Evolutionary conservation across 2,329 filamentous ascomycete species (phyloP).

Genomic region (Stenocarpella maydis): DNA sequence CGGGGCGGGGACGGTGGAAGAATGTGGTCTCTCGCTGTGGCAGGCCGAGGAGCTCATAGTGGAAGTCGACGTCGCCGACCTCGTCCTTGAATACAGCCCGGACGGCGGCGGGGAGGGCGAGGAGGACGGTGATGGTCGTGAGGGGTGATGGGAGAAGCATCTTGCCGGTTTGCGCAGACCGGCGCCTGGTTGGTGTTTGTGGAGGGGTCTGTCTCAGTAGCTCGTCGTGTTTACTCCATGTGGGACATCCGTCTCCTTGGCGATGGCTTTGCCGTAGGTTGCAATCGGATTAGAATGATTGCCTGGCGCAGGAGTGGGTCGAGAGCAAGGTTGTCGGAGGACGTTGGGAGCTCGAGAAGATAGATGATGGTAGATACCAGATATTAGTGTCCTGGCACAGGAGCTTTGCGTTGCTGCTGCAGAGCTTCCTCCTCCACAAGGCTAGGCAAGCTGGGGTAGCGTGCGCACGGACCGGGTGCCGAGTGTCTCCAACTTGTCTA

Average conservation of each 20-base stretch:
- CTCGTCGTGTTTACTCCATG: conserved; percentile 30
- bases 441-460: neutral
- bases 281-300: neutral
- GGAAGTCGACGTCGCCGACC: conserved; percentile 90
- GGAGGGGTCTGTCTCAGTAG: neutral
- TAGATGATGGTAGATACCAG: neutral
- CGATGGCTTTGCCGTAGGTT: neutral
- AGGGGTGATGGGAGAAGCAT: conserved; percentile 32
- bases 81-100: conserved; percentile 87
- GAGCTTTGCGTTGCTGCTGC: conserved; percentile 21
- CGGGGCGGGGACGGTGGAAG: conserved; percentile 86
- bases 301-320: neutral
- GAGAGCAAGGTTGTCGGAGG: neutral
- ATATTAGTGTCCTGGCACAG: neutral
- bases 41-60: conserved; percentile 86
- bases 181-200: conserved; percentile 12
- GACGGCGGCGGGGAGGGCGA: conserved; percentile 57
- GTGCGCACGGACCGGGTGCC: neutral
- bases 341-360: neutral
- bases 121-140: conserved; percentile 42
- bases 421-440: conserved; percentile 13
- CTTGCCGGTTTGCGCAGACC: conserved; percentile 27
- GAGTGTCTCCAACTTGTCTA: neutral
- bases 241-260: neutral
- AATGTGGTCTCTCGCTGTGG: conserved; percentile 87